Base-by-base conservation (phyloP, 2,329 filamentous ascomycete species). In the Metarhizium rileyi region DNA sequence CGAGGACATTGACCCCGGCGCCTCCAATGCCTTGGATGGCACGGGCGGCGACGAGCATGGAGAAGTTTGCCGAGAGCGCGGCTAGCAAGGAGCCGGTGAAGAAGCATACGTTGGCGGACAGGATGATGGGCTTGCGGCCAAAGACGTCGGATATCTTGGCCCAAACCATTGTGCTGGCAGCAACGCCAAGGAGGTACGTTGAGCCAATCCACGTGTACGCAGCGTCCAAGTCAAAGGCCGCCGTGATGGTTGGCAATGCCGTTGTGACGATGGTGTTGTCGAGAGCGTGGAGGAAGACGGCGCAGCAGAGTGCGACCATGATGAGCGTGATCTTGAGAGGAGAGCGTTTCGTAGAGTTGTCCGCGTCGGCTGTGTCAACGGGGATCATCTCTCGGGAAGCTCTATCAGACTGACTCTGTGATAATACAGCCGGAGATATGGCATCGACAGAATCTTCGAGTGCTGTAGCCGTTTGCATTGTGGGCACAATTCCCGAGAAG, bases 201-300 rank as follows among this genome's bases (percentile, higher is more conserved):
- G 77, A 81, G 1, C 86, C 86, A 52, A 91, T 85, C 87, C 86
- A 90, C 14, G 82, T 81, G 65, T 89, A 90, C 6, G 83, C 84
- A 1, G 78, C 70, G 16, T 76, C 78, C 79, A 9, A 83, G 44
- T 77, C 60, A 35, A 88, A 75, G 26, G 84, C 71, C 2, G 64
- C 62, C 2, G 76, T 69, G 16, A 42, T 45, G 8, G 77, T 77
- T 0, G 81, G 81, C 6, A 84, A 70, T 1, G 80, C 77, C 0
- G 81, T 81, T 1, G 80, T 75, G 27, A 42, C 23, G 18, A 42
- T 42, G 22, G 40, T 42, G 40, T 22, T 14, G 40, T 42, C 40
- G 40, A 42, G 26, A 20, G 41, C 41, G 10, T 12, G 7, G 14
- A 27, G 16, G 2, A 27, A 22, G n/a, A 20, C 69, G 67, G 27